Conservation (phyloP, 2,329 filamentous ascomycete species). For the Orbilia ellipsospora region DNA sequence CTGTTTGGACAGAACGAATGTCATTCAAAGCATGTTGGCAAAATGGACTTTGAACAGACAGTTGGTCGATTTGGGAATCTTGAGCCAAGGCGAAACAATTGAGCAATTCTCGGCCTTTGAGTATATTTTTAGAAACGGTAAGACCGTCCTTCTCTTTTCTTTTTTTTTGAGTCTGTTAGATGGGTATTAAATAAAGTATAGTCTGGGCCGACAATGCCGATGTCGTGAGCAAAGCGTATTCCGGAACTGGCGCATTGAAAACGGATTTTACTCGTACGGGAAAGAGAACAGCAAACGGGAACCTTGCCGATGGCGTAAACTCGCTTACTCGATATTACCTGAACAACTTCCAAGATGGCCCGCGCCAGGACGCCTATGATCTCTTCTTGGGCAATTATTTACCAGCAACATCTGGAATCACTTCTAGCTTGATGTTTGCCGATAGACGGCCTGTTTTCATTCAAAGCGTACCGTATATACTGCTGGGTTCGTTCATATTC, state of each 20-base stretch:
- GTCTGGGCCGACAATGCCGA: slow-evolving; percentile 99
- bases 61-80: slow-evolving; percentile 83
- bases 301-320: slow-evolving; percentile 86
- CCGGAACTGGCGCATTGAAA: slow-evolving; percentile 95
- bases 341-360: slow-evolving; percentile 96
- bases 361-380: slow-evolving; percentile 93
- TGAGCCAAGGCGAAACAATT: slow-evolving; percentile 77
- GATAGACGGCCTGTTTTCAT: slow-evolving; percentile 87
- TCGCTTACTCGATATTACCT: slow-evolving; percentile 87
- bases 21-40: slow-evolving; percentile 96
- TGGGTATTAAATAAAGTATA: slow-evolving; percentile 29
- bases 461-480: slow-evolving; percentile 91
- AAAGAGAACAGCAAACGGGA: slow-evolving; percentile 83
- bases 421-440: slow-evolving; percentile 78
- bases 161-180: background rate
- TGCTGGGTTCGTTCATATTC: slow-evolving; percentile 62
- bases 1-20: slow-evolving; percentile 95
- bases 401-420: slow-evolving; percentile 76
- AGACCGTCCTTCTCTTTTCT: slow-evolving; percentile 4
- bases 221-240: slow-evolving; percentile 90
- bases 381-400: slow-evolving; percentile 89
- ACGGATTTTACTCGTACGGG: slow-evolving; percentile 97
- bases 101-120: slow-evolving; percentile 82
- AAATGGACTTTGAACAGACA: slow-evolving; percentile 89
- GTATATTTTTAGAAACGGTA: slow-evolving; percentile 83